Conservation (phyloP, 1,139 yeast species). For the Pichia sp. region DNA sequence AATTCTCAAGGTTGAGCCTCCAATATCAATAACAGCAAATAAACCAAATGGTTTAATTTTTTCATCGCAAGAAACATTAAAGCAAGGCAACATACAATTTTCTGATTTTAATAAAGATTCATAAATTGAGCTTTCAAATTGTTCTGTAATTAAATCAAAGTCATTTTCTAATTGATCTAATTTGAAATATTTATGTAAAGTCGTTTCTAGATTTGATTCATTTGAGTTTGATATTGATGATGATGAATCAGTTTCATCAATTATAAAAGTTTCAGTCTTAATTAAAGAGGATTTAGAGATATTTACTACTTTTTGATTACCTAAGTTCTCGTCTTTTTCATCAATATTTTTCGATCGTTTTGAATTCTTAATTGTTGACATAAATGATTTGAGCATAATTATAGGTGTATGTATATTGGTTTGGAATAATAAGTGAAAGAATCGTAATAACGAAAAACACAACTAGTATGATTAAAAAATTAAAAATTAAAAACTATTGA, state of each 20-base stretch:
- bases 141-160: conserved; percentile 4
- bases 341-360: too few relatives aligned
- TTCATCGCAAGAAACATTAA: conserved; percentile 9
- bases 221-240: neutral
- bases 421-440: too few relatives aligned
- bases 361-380: too few relatives aligned
- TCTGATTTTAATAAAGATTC: conserved; percentile 4
- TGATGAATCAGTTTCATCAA: neutral
- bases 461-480: too few relatives aligned
- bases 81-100: conserved; percentile 14
- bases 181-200: conserved; percentile 1
- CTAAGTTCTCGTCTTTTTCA: too few relatives aligned
- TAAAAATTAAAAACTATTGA: too few relatives aligned
- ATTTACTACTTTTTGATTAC: too few relatives aligned
- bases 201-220: neutral
- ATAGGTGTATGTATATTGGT: too few relatives aligned
- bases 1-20: conserved; percentile 13
- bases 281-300: too few relatives aligned
- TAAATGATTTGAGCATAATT: too few relatives aligned
- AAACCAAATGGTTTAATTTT: neutral
- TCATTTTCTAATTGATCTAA: conserved; percentile 3
- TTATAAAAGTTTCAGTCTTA: too few relatives aligned
- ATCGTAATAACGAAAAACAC: too few relatives aligned
- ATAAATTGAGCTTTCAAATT: conserved; percentile 8
- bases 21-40: conserved; percentile 12